phyloP scores from a whole-genome alignment of 2,329 filamentous ascomycete species.

The Myriosclerotinia duriaeana region DNA sequence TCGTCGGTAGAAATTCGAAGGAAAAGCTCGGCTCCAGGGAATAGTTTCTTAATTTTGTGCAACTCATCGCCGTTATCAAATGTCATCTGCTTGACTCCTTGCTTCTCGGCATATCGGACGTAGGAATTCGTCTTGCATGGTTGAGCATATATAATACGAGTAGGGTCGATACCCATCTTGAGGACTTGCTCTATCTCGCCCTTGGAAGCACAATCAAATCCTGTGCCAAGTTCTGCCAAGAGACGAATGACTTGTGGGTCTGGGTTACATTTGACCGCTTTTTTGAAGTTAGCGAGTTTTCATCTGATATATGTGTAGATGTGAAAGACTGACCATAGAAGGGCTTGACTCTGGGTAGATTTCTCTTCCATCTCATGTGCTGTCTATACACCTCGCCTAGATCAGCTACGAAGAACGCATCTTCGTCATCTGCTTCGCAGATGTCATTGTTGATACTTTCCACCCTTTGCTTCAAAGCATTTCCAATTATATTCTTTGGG shows the following conservation, averaged over 20 bases:
- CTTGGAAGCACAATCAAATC: conserved; percentile 98
- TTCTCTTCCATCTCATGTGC: conserved; percentile 96
- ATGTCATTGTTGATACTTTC: conserved; percentile 80
- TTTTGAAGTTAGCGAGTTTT: conserved; percentile 27
- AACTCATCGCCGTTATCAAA: conserved; percentile 98
- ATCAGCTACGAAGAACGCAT: conserved; percentile 97
- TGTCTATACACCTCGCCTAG: conserved; percentile 98
- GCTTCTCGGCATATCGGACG: conserved; percentile 80
- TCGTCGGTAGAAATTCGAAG: conserved; percentile 96
- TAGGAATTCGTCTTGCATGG: conserved; percentile 99
- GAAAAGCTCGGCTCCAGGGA: conserved; percentile 84
- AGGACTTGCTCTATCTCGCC: conserved; percentile 92
- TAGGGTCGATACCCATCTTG: conserved; percentile 75
- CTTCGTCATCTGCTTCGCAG: conserved; percentile 91
- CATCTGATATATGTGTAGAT: not conserved
- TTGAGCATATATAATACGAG: conserved; percentile 97
- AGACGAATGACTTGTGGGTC: conserved; percentile 86
- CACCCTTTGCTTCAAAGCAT: conserved; percentile 83
- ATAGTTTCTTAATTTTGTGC: conserved; percentile 94
- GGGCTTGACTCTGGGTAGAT: conserved; percentile 86
- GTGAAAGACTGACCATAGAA: conserved; percentile 73
- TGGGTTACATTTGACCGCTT: conserved; percentile 98
- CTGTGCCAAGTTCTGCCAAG: conserved; percentile 82
- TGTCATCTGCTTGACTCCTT: conserved; percentile 95
- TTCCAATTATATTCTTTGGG: conserved; percentile 80